Conservation (phyloP, 768 basidiomycete species). For the Coprinellus micaceus region DNA sequence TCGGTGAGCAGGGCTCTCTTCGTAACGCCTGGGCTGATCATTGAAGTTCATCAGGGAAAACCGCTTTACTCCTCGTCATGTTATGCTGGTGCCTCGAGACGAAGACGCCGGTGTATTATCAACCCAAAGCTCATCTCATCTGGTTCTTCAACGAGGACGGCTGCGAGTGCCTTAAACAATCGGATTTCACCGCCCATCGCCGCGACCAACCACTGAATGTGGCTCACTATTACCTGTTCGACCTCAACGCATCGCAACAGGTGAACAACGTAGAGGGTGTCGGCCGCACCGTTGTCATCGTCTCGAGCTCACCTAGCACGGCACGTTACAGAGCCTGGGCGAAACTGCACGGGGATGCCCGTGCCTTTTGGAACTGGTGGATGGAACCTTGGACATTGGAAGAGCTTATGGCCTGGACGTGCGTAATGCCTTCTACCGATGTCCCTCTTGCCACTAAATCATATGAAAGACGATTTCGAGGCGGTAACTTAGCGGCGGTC, state of each 20-base stretch:
- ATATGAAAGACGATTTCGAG: neutral
- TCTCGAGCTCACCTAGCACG: neutral
- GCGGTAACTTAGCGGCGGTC: neutral
- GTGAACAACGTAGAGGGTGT: neutral
- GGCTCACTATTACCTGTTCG: neutral
- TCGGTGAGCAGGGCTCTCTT: neutral
- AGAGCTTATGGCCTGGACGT: neutral
- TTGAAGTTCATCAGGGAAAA: neutral
- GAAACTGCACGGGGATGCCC: neutral
- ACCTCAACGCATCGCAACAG: neutral
- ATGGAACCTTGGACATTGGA: neutral
- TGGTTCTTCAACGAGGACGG: neutral
- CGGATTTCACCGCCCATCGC: neutral
- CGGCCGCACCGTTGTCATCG: neutral
- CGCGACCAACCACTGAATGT: neutral
- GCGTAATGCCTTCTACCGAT: neutral
- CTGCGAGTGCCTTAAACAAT: neutral
- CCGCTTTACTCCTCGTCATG: neutral
- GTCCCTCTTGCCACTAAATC: neutral
- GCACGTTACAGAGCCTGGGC: neutral
- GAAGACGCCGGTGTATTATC: neutral
- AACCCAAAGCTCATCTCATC: neutral
- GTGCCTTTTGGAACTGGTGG: neutral
- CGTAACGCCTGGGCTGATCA: neutral
- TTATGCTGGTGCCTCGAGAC: neutral